phyloP scores from a whole-genome alignment of 441 rosid species.

The Syzygium malaccense region DNA sequence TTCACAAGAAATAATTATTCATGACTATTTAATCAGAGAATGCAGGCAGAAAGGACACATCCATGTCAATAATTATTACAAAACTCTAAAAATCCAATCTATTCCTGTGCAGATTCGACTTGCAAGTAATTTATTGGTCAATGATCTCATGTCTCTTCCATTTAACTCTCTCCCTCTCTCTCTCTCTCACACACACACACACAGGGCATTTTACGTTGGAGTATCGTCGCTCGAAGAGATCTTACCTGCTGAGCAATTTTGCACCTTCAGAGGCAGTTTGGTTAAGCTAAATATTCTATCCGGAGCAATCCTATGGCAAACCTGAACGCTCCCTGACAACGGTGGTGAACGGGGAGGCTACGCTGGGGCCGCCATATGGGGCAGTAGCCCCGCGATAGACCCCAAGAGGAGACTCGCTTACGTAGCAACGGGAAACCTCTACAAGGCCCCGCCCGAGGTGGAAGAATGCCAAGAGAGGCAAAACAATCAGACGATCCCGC shows the following conservation, averaged over 20 bases:
- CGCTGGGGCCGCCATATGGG: constrained; percentile 40
- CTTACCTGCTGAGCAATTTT: not conserved
- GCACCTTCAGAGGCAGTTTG: not conserved
- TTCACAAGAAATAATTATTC: not conserved
- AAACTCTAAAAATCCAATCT: not conserved
- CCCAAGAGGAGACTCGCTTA: constrained; percentile 15
- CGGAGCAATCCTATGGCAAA: constrained; percentile 22
- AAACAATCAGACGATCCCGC: constrained; percentile 21
- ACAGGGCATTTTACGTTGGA: not conserved
- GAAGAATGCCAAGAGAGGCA: constrained; percentile 10
- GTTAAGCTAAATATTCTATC: not conserved
- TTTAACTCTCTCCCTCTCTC: not conserved
- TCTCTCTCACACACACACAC: not conserved
- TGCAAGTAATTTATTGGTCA: not conserved
- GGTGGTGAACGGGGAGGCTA: constrained; percentile 21
- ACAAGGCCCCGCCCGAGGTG: constrained; percentile 22
- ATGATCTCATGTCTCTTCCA: not conserved
- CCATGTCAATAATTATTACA: not conserved
- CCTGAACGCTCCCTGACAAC: constrained; percentile 35
- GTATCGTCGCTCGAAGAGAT: not conserved
- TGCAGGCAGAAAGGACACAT: not conserved
- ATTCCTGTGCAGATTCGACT: not conserved
- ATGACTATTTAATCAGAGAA: not conserved
- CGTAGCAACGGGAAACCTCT: constrained; percentile 34
- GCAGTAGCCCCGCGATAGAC: constrained; percentile 43